These are phyloP conservation scores for Cicer cuneatum DNA, from an alignment of 306 rosid species.

Conservation along the genomic window DNA sequence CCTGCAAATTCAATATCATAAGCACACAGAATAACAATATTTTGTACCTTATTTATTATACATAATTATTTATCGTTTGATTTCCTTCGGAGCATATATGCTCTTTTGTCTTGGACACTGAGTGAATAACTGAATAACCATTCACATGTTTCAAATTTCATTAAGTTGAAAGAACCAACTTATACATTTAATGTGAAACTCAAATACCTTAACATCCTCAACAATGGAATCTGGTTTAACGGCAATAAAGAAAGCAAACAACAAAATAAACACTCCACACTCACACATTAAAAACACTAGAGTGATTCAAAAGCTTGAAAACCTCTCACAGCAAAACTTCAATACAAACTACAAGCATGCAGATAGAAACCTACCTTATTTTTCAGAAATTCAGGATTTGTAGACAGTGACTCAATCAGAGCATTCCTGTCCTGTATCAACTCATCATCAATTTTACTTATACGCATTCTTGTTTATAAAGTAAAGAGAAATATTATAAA, in stretches of 20 bases:
- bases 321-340: slow-evolving; percentile 30
- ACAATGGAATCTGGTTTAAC: slow-evolving; percentile 6
- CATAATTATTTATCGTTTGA: slow-evolving; percentile 24
- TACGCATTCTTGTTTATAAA: neutral
- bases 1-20: slow-evolving; percentile 59
- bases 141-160: slow-evolving; percentile 18
- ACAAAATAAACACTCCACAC: slow-evolving; percentile 10
- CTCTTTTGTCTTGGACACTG: slow-evolving; percentile 2
- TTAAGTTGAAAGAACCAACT: slow-evolving; percentile 3
- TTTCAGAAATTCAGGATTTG: slow-evolving; percentile 86
- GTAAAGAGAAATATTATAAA: slow-evolving; percentile 30
- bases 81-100: slow-evolving; percentile 18
- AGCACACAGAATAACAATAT: slow-evolving; percentile 1
- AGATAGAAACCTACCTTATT: slow-evolving; percentile 65
- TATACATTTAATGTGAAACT: neutral
- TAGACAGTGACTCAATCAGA: slow-evolving; percentile 83
- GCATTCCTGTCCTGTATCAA: slow-evolving; percentile 80
- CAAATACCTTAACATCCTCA: neutral
- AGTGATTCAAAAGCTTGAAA: slow-evolving; percentile 30
- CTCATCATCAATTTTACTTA: slow-evolving; percentile 35
- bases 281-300: neutral
- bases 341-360: slow-evolving; percentile 15
- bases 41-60: neutral
- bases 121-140: slow-evolving; percentile 8
- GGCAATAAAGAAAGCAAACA: neutral